phyloP scores from a whole-genome alignment of 768 basidiomycete species.

The Pleurotus citrinopileatus region DNA sequence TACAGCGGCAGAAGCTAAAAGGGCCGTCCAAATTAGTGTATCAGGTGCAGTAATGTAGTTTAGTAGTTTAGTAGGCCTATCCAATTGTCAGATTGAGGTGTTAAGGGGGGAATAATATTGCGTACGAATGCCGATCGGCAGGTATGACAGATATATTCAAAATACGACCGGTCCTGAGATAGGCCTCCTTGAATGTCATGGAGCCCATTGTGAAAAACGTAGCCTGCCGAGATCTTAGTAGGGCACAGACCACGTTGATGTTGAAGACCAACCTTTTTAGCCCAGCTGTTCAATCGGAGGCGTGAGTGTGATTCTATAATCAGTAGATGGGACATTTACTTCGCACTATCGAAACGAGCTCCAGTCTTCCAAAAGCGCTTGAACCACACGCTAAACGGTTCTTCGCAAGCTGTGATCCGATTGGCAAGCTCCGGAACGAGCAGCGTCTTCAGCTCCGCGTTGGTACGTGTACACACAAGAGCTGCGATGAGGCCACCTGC shows the following conservation, averaged over 20 bases:
- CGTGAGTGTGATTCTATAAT: slow-evolving; percentile 1
- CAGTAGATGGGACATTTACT: slow-evolving; percentile 23
- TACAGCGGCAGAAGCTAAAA: slow-evolving; percentile 90
- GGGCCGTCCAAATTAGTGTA: slow-evolving; percentile 76
- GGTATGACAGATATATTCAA: slow-evolving; percentile 94
- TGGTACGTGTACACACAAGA: slow-evolving; percentile 82
- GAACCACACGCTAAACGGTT: slow-evolving; percentile 67
- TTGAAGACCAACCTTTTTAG: slow-evolving; percentile 62
- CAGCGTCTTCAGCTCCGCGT: slow-evolving; percentile 77
- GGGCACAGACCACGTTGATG: background rate
- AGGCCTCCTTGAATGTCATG: slow-evolving; percentile 95
- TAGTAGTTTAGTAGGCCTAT: slow-evolving; percentile 88
- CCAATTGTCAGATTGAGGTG: background rate
- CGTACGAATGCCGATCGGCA: slow-evolving; percentile 81
- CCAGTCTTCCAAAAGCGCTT: slow-evolving; percentile 81
- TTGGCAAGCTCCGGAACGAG: slow-evolving; percentile 83
- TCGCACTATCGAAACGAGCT: slow-evolving; percentile 89
- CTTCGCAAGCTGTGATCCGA: slow-evolving; percentile 79
- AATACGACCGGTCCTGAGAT: slow-evolving; percentile 87
- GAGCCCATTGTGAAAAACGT: slow-evolving; percentile 91
- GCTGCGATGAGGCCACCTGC: slow-evolving; percentile 83
- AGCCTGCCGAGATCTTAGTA: slow-evolving; percentile 40
- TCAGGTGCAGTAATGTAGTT: slow-evolving; percentile 98
- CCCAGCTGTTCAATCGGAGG: slow-evolving; percentile 56
- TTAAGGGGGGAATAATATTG: slow-evolving; percentile 15